These are phyloP conservation scores for Crucibulum laeve DNA, from an alignment of 768 basidiomycete species.

Conservation along the genomic window DNA sequence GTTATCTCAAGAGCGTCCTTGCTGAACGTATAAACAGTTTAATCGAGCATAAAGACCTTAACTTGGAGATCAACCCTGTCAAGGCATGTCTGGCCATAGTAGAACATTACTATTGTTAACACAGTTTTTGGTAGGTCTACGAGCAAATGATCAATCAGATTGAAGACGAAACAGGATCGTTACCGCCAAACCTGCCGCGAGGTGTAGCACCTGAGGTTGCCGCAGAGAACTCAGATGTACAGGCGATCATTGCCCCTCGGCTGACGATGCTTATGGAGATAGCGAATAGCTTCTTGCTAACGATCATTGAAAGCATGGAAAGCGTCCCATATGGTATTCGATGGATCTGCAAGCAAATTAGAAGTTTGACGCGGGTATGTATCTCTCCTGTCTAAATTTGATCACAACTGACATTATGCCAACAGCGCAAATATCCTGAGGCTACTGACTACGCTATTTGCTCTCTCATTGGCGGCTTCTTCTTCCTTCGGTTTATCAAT, in stretches of 20 bases:
- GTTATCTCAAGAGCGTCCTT: slow-evolving; percentile 95
- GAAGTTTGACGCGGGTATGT: slow-evolving; percentile 88
- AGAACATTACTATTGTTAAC: slow-evolving; percentile 3
- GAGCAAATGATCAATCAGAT: slow-evolving; percentile 99
- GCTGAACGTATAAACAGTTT: slow-evolving; percentile 98
- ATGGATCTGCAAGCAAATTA: slow-evolving; percentile 99
- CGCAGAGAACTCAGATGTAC: slow-evolving; percentile 90
- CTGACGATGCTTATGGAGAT: slow-evolving; percentile 99
- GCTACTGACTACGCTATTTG: slow-evolving; percentile 98
- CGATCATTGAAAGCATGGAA: slow-evolving; percentile 98
- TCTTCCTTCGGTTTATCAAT: slow-evolving; percentile 99
- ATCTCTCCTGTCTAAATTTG: background rate
- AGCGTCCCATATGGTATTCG: slow-evolving; percentile 98
- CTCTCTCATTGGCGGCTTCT: slow-evolving; percentile 98
- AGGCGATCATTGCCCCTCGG: slow-evolving; percentile 95
- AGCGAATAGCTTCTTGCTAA: slow-evolving; percentile 93
- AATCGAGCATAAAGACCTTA: slow-evolving; percentile 99
- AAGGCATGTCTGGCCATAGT: slow-evolving; percentile 53
- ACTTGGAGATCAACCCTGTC: slow-evolving; percentile 97
- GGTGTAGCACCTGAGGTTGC: slow-evolving; percentile 95
- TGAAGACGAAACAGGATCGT: slow-evolving; percentile 91
- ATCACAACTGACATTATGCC: slow-evolving; percentile 2
- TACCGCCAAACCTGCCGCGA: slow-evolving; percentile 88
- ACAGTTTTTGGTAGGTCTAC: slow-evolving; percentile 65
- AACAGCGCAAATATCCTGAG: slow-evolving; percentile 95